Evolutionary conservation across 768 basidiomycete species (phyloP).

Genomic region (Sarcomyxa edulis): DNA sequence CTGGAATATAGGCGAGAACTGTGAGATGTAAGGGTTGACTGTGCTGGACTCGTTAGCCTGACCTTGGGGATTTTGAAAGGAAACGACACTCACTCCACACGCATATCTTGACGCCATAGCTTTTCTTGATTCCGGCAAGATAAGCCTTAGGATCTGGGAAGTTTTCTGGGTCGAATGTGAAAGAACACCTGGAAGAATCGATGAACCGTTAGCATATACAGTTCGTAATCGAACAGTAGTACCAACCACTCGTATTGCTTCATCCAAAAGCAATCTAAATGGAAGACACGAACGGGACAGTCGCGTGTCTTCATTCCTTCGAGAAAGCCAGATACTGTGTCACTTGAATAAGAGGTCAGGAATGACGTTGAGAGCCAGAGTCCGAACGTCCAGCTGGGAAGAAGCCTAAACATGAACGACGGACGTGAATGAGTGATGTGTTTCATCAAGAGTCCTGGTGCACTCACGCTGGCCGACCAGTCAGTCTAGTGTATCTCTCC

Average conservation of each 20-base stretch:
- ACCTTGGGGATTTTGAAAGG: not conserved
- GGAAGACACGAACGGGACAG: conserved; percentile 66
- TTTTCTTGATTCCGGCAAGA: conserved; percentile 51
- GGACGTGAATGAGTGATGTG: conserved; percentile 15
- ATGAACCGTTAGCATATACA: too few relatives aligned
- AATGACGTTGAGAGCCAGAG: conserved; percentile 79
- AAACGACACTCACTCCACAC: conserved; percentile 50
- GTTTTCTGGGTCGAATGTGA: conserved; percentile 71
- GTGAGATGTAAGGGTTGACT: conserved; percentile 77
- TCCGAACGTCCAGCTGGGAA: conserved; percentile 73
- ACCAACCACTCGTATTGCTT: conserved; percentile 61
- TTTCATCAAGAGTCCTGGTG: not conserved
- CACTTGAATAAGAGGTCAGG: conserved; percentile 61
- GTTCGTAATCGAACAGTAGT: conserved; percentile 1
- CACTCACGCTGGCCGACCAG: conserved; percentile 54
- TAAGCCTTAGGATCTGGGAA: conserved; percentile 72
- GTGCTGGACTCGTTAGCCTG: conserved; percentile 2
- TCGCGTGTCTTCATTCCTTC: conserved; percentile 63
- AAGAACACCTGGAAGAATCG: conserved; percentile 51
- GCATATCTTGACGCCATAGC: conserved; percentile 66
- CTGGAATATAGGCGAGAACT: conserved; percentile 61
- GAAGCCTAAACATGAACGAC: conserved; percentile 35
- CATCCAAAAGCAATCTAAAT: conserved; percentile 78
- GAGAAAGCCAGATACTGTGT: conserved; percentile 66
- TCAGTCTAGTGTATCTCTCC: conserved; percentile 56